phyloP scores from a whole-genome alignment of 768 basidiomycete genomes.

The Russula foetens region DNA sequence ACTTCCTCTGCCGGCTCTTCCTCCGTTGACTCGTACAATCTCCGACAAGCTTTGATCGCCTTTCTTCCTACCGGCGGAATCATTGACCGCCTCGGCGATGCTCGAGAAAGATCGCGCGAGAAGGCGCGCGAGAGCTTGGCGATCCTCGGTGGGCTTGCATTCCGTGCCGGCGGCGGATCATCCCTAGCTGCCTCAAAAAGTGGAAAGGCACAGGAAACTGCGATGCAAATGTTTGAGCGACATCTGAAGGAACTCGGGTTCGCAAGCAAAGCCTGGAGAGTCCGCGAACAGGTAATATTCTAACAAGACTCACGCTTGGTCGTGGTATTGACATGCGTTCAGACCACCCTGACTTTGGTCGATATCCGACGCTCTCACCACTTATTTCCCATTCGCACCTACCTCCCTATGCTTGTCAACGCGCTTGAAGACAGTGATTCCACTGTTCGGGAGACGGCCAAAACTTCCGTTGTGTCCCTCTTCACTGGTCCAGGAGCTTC shows the following conservation, averaged over 20 bases:
- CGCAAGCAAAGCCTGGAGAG: slow-evolving; percentile 76
- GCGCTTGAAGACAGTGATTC: slow-evolving; percentile 87
- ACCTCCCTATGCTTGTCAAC: slow-evolving; percentile 71
- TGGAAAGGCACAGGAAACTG: slow-evolving; percentile 61
- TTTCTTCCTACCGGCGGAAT: slow-evolving; percentile 72
- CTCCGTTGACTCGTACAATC: slow-evolving; percentile 43
- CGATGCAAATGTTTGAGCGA: slow-evolving; percentile 61
- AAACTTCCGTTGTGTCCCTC: slow-evolving; percentile 70
- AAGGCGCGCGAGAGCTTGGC: slow-evolving; percentile 75
- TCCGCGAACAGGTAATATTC: slow-evolving; percentile 73
- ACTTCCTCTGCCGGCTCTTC: slow-evolving; percentile 39
- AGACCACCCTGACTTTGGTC: slow-evolving; percentile 57
- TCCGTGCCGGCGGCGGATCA: slow-evolving; percentile 44
- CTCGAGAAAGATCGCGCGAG: slow-evolving; percentile 57
- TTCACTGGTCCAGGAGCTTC: slow-evolving; percentile 79
- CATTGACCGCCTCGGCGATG: slow-evolving; percentile 76
- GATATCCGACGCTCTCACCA: slow-evolving; percentile 64
- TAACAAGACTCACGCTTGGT: slow-evolving; percentile 26
- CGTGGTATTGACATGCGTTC: not conserved
- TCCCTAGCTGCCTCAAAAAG: slow-evolving; percentile 38
- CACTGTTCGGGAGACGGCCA: slow-evolving; percentile 80
- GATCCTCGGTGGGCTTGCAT: slow-evolving; percentile 63
- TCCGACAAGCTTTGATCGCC: slow-evolving; percentile 60
- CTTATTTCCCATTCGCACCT: slow-evolving; percentile 74
- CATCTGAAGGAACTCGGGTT: slow-evolving; percentile 65